Conservation (phyloP, 371 early-diverging fungal genomes). For the Conidiobolus incongruus region DNA sequence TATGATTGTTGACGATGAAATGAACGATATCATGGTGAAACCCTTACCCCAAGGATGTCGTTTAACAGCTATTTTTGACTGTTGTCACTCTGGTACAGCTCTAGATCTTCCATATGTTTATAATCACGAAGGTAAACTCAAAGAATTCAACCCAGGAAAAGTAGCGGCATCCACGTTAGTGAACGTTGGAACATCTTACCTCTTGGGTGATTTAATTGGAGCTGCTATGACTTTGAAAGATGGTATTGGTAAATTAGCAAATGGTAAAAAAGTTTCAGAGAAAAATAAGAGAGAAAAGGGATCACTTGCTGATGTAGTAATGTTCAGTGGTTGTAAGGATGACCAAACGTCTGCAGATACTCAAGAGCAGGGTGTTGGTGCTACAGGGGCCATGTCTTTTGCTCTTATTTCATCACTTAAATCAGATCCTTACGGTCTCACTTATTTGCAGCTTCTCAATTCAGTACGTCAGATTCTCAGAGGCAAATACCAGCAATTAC, state of each 20-base stretch:
- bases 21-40: slow-evolving; percentile 58
- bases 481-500: slow-evolving; percentile 35
- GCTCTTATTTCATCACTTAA: no score
- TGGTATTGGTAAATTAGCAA: slow-evolving; percentile 18
- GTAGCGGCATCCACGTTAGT: slow-evolving; percentile 21
- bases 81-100: slow-evolving; percentile 71
- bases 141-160: slow-evolving; percentile 24
- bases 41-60: slow-evolving; percentile 67
- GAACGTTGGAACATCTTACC: slow-evolving; percentile 24
- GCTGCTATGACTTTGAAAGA: slow-evolving; percentile 18
- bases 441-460: slow-evolving; percentile 33
- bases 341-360: no score
- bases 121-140: slow-evolving; percentile 38
- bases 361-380: no score
- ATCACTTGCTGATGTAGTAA: slow-evolving; percentile 52
- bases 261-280: slow-evolving; percentile 14
- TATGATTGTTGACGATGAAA: slow-evolving; percentile 62
- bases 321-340: no score
- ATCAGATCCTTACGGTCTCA: slow-evolving; percentile 68
- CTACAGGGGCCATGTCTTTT: no score
- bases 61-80: slow-evolving; percentile 73
- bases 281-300: slow-evolving; percentile 20
- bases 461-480: slow-evolving; percentile 22
- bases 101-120: slow-evolving; percentile 78
- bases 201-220: slow-evolving; percentile 22